These are phyloP conservation scores for Crucibulum laeve DNA, from an alignment of 768 basidiomycete species.

Conservation along the genomic window DNA sequence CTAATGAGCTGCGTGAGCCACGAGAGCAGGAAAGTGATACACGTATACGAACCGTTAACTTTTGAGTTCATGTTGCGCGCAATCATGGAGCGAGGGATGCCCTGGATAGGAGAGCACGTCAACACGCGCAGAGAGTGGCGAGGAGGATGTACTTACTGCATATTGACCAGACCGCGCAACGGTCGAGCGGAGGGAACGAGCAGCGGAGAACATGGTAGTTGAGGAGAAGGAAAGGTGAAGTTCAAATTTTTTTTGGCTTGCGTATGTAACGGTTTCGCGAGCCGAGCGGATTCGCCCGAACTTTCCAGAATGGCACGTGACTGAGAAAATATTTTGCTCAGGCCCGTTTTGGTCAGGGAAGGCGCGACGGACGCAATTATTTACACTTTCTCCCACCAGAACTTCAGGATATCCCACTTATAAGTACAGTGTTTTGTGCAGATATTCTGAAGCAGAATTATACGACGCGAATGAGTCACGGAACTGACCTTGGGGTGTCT, in stretches of 20 bases:
- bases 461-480: too few species aligned
- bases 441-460: too few species aligned
- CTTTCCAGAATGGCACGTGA: not conserved
- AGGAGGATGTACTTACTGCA: slow-evolving; percentile 40
- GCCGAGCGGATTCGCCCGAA: slow-evolving; percentile 37
- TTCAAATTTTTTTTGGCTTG: slow-evolving; percentile 39
- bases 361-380: too few species aligned
- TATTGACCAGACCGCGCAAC: slow-evolving; percentile 58
- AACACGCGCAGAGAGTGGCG: not conserved
- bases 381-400: too few species aligned
- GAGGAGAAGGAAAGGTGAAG: slow-evolving; percentile 35
- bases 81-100: slow-evolving; percentile 66
- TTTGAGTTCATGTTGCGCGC: slow-evolving; percentile 96
- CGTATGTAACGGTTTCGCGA: slow-evolving; percentile 28
- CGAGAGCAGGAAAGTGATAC: slow-evolving; percentile 3
- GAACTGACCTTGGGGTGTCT: too few species aligned
- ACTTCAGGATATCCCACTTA: too few species aligned
- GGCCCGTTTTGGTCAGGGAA: too few species aligned
- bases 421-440: too few species aligned
- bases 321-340: too few species aligned
- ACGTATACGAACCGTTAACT: slow-evolving; percentile 65
- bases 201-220: slow-evolving; percentile 69
- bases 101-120: slow-evolving; percentile 31
- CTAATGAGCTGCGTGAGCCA: slow-evolving; percentile 26
- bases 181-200: slow-evolving; percentile 59